These are phyloP conservation scores for Pouteria glomerata DNA, from an alignment of 148 eudicot genomes.

Conservation along the genomic window DNA sequence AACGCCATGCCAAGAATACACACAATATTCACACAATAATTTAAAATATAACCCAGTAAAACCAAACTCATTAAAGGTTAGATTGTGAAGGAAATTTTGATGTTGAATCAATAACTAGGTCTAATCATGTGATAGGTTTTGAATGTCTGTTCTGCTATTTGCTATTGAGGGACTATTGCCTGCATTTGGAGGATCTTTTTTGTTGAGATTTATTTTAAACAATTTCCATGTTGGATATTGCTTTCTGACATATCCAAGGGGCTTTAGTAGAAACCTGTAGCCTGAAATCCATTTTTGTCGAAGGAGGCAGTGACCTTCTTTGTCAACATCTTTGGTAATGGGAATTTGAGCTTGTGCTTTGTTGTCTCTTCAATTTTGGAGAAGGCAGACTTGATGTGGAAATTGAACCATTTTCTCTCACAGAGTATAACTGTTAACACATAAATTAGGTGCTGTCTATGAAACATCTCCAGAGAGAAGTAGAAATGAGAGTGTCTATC, in stretches of 20 bases:
- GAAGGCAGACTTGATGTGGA: background rate
- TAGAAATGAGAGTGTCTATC: background rate
- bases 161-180: background rate
- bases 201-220: background rate
- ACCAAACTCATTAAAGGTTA: too few relatives aligned
- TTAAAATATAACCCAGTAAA: too few relatives aligned
- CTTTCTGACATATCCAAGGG: conserved; percentile 2
- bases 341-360: background rate
- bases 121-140: background rate
- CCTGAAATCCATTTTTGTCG: background rate
- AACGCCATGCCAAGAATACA: too few relatives aligned
- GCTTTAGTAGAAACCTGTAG: background rate
- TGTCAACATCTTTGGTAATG: background rate
- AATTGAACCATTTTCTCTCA: background rate
- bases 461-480: background rate
- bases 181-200: background rate
- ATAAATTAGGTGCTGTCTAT: background rate
- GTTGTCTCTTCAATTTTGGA: background rate
- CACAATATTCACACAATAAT: too few relatives aligned
- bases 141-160: background rate
- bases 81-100: background rate
- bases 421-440: background rate
- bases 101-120: background rate
- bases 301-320: background rate
- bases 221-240: background rate